These are phyloP conservation scores for Pseudogymnoascus sp. DNA, from an alignment of 2,329 filamentous ascomycete genomes.

Conservation along the genomic window DNA sequence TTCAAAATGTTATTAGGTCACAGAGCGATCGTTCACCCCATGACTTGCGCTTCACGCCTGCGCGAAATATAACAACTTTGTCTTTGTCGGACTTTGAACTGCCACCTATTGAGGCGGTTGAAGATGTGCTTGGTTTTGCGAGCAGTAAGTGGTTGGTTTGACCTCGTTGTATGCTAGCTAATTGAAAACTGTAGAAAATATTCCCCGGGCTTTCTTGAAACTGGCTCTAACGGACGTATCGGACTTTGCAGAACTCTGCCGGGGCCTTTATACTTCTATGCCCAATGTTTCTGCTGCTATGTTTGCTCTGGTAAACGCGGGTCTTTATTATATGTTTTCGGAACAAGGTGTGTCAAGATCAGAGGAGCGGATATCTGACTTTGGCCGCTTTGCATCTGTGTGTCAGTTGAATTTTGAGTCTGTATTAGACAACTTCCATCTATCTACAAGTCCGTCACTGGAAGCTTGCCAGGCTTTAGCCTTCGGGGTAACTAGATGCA, in stretches of 20 bases:
- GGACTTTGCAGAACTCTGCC: neutral
- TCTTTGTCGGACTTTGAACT: conserved; percentile 10
- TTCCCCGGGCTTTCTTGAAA: neutral
- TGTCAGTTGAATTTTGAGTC: neutral
- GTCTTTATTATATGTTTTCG: conserved; percentile 13
- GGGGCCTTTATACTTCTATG: neutral
- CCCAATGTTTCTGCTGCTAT: neutral
- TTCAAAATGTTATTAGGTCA: neutral
- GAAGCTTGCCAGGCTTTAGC: neutral
- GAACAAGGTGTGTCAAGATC: neutral
- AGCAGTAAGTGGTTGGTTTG: conserved; percentile 7
- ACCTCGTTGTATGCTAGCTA: neutral
- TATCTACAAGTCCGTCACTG: neutral
- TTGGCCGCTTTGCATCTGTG: neutral
- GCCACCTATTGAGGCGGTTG: conserved; percentile 14
- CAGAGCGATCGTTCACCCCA: neutral
- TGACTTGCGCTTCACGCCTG: neutral
- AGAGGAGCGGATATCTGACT: neutral
- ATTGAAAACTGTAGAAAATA: neutral
- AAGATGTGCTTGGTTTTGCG: conserved; percentile 11
- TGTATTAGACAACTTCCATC: neutral
- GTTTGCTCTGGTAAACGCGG: conserved; percentile 13
- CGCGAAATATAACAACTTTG: neutral
- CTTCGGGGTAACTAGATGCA: neutral
- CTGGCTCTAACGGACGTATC: neutral